Evolutionary conservation across 306 rosid genomes (phyloP), one percentile per base, ranked within the genome.

Genomic region (Cicer cuneatum): DNA sequence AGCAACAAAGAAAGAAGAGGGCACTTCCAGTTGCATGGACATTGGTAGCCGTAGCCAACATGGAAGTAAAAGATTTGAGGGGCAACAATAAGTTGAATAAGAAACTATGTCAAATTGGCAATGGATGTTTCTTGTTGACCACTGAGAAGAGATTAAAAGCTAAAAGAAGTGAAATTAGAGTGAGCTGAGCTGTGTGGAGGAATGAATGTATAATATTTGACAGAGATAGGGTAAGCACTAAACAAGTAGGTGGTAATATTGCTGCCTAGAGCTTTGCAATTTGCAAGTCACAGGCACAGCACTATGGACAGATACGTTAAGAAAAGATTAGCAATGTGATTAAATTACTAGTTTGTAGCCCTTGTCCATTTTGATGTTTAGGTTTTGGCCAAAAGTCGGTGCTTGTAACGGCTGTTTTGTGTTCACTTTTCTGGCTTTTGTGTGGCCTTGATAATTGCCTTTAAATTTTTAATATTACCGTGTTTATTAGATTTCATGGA

Each of bases 21-120:
- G 54, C 63, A 60, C 79, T 58, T 73, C 80, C 45, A 78, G 69
- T 53, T 71, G 79, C 57, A 81, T 73, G 61, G 68, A 53, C 12
- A 74, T 35, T 29, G 69, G 5, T 35, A 67, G 81, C 73, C 54
- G 74, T 24, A 57, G 77, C 24, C 89, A 86, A 62, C 87, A 76
- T 4, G 93, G 87, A 48, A 84, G 90, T 90, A 91, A 86, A 85
- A 78, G 89, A 77, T 33, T 79, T 40, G 88, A 87, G 10, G 70
- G 42, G 45, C 73, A 59, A 45, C 71, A 70, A 35, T 68, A 45
- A 62, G 39, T 9, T 53, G 64, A 45, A 12, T 14, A 39, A 39
- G 38, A 48, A 35, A 45, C 21, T 11, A 52, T 41, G 15, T 51
- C 37, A 65, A 7, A 21, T 78, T 66, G 81, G 15, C 42, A 69